Percentiles rank a stretch among this genome's conserved stretches.
Conservation (phyloP, 306 rosid genomes). For the Acacia crassicarpa region DNA sequence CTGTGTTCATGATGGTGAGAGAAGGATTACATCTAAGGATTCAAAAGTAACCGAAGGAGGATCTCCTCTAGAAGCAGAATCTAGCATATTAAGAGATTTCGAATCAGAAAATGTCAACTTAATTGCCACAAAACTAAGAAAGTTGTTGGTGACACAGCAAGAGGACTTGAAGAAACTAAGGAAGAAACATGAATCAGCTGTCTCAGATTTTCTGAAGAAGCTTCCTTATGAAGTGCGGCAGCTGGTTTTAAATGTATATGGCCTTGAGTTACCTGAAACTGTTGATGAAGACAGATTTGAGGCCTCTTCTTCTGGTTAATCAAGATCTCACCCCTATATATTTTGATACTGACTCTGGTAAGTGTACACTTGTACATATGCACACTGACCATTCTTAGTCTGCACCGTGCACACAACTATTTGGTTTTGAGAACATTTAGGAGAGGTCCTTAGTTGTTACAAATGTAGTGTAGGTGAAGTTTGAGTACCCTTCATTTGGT, state of each 20-base stretch:
- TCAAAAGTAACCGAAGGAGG: slow-evolving; percentile 30
- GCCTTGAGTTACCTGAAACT: slow-evolving; percentile 40
- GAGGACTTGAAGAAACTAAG: slow-evolving; percentile 63
- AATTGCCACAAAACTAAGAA: slow-evolving; percentile 47
- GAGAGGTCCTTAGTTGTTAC: background rate
- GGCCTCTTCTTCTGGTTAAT: slow-evolving; percentile 15
- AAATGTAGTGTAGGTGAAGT: background rate
- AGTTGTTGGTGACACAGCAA: slow-evolving; percentile 52
- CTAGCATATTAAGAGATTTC: slow-evolving; percentile 14
- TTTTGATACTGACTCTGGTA: slow-evolving; percentile 15
- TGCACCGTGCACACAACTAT: background rate
- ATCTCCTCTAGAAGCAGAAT: slow-evolving; percentile 33
- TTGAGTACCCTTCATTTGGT: background rate
- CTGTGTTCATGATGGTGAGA: background rate
- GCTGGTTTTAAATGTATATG: slow-evolving; percentile 48
- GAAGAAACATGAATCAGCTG: slow-evolving; percentile 61
- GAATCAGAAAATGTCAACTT: slow-evolving; percentile 42
- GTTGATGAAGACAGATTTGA: slow-evolving; percentile 26
- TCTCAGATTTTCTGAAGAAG: slow-evolving; percentile 52
- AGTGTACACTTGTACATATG: slow-evolving; percentile 56
- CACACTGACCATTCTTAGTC: slow-evolving; percentile 17
- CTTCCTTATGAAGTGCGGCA: slow-evolving; percentile 49
- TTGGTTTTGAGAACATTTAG: background rate
- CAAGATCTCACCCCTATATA: background rate
- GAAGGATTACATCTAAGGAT: slow-evolving; percentile 28